Percentiles rank a stretch among this genome's conserved stretches.
phyloP scores from a whole-genome alignment of 371 early-diverging fungal genomes.

The Cokeromyces recurvatus region DNA sequence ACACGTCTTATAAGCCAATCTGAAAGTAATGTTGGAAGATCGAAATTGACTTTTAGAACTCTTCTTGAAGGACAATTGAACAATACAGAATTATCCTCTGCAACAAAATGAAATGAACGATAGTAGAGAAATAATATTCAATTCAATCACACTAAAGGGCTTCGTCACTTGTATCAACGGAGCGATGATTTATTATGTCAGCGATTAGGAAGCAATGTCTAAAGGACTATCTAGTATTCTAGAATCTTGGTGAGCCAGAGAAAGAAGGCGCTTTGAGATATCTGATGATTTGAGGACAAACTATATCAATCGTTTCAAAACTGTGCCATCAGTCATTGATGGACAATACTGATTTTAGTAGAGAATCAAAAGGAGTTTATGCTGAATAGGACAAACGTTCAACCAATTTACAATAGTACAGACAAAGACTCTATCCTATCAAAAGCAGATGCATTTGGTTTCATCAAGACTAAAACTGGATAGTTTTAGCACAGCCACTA shows the following conservation, averaged over 20 bases:
- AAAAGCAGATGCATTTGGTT: slow-evolving; percentile 5
- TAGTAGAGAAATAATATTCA: slow-evolving; percentile 1
- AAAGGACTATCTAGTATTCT: not conserved
- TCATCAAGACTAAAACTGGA: slow-evolving; percentile 8
- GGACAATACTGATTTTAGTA: slow-evolving; percentile 2
- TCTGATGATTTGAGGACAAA: slow-evolving; percentile 2
- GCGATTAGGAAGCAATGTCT: slow-evolving; percentile 1
- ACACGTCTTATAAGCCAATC: slow-evolving; percentile 6
- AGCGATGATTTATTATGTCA: not conserved
- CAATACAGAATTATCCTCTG: not conserved
- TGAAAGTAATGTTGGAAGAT: slow-evolving; percentile 6
- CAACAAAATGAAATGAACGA: not conserved
- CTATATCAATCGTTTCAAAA: slow-evolving; percentile 4
- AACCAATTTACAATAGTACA: not conserved
- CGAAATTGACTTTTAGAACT: slow-evolving; percentile 4
- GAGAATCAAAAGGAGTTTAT: slow-evolving; percentile 5
- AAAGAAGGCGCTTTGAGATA: slow-evolving; percentile 2
- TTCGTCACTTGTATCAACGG: not conserved
- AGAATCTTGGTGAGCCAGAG: slow-evolving; percentile 4
- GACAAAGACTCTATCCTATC: not conserved
- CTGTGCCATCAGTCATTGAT: slow-evolving; percentile 2
- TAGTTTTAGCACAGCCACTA: slow-evolving; percentile 2
- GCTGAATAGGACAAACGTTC: slow-evolving; percentile 1
- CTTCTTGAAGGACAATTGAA: slow-evolving; percentile 2
- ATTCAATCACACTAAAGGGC: not conserved